Percentiles rank a stretch among this genome's conserved stretches.
phyloP scores from a whole-genome alignment of 179 eudicot genomes.

The Monotropa hypopitys region DNA sequence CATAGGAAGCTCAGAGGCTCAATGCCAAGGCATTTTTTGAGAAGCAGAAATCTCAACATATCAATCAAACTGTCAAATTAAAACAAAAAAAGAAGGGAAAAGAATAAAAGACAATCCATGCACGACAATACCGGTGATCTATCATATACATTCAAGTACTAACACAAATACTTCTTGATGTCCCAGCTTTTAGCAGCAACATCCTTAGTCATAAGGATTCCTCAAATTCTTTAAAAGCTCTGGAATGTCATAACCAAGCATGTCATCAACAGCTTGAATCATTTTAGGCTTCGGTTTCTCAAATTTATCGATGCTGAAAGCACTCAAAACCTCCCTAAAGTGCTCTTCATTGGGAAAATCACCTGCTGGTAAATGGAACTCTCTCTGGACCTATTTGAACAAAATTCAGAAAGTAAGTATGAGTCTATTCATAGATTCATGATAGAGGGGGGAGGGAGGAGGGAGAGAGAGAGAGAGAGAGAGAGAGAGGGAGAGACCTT shows the following conservation, averaged over 20 bases:
- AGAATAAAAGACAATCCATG: not conserved
- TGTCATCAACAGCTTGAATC: slow-evolving; percentile 84
- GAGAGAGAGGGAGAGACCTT: slow-evolving; percentile 36
- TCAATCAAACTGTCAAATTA: not conserved
- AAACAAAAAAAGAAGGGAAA: not conserved
- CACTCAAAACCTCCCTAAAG: slow-evolving; percentile 50
- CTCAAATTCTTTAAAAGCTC: slow-evolving; percentile 76
- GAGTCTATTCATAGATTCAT: not conserved
- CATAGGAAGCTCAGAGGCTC: not conserved
- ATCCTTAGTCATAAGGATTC: slow-evolving; percentile 57
- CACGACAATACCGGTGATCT: not conserved
- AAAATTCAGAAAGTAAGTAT: not conserved
- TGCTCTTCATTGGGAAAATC: slow-evolving; percentile 78
- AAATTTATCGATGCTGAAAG: slow-evolving; percentile 64
- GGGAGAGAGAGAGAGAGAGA: not conserved
- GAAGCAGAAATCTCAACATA: not conserved
- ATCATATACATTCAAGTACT: not conserved
- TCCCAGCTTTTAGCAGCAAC: not conserved
- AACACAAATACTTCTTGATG: no score
- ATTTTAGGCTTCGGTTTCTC: slow-evolving; percentile 89
- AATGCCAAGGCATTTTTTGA: not conserved
- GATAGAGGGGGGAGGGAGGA: not conserved
- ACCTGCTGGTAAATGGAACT: slow-evolving; percentile 71
- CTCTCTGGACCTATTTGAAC: slow-evolving; percentile 55
- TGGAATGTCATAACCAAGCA: slow-evolving; percentile 86